Evolutionary conservation across 164 flowering plant species (phyloP).

Genomic region (Hamamelis virginiana): DNA sequence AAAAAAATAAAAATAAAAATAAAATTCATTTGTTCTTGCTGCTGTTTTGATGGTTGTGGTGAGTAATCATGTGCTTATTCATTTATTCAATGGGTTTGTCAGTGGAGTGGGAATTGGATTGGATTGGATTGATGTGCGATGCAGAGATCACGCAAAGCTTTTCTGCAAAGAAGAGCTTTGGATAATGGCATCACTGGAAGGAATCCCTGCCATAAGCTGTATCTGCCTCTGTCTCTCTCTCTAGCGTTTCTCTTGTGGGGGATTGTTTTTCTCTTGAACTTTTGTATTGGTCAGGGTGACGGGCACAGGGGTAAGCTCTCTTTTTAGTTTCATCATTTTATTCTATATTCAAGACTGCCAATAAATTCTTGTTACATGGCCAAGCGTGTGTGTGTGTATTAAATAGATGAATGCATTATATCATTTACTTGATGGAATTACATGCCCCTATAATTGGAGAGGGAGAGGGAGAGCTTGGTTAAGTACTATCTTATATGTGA

Average conservation of each 20-base stretch:
- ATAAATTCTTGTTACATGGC: no score
- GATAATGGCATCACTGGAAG: slow-evolving; percentile 39
- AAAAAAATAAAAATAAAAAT: no score
- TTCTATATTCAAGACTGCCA: no score
- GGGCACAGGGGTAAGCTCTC: slow-evolving; percentile 48
- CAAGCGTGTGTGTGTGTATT: no score
- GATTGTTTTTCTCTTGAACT: slow-evolving; percentile 56
- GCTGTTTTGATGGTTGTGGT: no score
- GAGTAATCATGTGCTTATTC: background rate
- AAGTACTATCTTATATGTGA: no score
- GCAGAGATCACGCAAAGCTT: slow-evolving; percentile 93
- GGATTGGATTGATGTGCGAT: slow-evolving; percentile 64
- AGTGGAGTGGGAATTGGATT: slow-evolving; percentile 22
- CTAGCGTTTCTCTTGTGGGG: slow-evolving; percentile 70
- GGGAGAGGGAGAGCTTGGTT: no score
- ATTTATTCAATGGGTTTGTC: background rate
- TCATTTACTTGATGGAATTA: no score
- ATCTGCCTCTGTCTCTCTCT: slow-evolving; percentile 71
- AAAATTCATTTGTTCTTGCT: no score
- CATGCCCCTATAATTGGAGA: no score
- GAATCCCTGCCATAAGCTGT: slow-evolving; percentile 51
- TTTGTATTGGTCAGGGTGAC: slow-evolving; percentile 69
- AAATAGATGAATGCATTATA: no score
- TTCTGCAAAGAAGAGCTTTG: slow-evolving; percentile 76
- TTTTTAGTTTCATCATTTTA: background rate